These are phyloP conservation scores for Lipomyces japonicus DNA, from an alignment of 805 yeast species.

Conservation along the genomic window DNA sequence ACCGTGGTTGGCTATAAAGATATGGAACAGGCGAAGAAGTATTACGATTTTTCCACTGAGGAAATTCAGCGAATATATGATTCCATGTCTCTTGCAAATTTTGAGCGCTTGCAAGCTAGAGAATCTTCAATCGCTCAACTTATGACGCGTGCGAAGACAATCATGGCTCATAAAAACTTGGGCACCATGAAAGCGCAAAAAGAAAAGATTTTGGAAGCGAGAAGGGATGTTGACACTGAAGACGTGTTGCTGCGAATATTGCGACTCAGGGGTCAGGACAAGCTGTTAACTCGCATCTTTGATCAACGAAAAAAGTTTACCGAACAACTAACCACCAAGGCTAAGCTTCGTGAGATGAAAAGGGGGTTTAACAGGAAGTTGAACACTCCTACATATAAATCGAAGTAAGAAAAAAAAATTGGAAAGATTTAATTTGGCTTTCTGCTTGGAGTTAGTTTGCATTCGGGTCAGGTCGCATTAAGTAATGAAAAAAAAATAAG, in stretches of 20 bases:
- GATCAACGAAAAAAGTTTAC: constrained; percentile 60
- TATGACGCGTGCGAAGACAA: constrained; percentile 62
- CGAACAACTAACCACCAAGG: constrained; percentile 52
- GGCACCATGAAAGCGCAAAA: constrained; percentile 49
- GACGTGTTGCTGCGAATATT: constrained; percentile 70
- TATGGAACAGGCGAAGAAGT: constrained; percentile 29
- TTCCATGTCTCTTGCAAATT: constrained; percentile 52
- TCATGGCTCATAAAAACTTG: constrained; percentile 67
- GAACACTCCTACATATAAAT: background rate
- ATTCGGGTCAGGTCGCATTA: too few species aligned
- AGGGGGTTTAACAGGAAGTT: constrained; percentile 1
- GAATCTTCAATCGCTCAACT: constrained; percentile 42
- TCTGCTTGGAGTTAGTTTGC: too few species aligned
- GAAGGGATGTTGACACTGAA: constrained; percentile 49
- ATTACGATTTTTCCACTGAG: constrained; percentile 51
- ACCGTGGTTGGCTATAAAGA: constrained; percentile 27
- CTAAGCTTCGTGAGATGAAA: constrained; percentile 3
- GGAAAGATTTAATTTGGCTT: too few species aligned
- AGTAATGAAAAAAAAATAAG: too few species aligned
- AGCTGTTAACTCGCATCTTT: constrained; percentile 56
- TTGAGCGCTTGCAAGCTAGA: constrained; percentile 46
- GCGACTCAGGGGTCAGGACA: constrained; percentile 58
- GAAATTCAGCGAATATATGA: constrained; percentile 58
- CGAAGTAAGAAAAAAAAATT: too few species aligned
- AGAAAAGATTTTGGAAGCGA: constrained; percentile 46